Evolutionary conservation across 2,329 filamentous ascomycete genomes (phyloP).

Genomic region (Penicillium sp.): DNA sequence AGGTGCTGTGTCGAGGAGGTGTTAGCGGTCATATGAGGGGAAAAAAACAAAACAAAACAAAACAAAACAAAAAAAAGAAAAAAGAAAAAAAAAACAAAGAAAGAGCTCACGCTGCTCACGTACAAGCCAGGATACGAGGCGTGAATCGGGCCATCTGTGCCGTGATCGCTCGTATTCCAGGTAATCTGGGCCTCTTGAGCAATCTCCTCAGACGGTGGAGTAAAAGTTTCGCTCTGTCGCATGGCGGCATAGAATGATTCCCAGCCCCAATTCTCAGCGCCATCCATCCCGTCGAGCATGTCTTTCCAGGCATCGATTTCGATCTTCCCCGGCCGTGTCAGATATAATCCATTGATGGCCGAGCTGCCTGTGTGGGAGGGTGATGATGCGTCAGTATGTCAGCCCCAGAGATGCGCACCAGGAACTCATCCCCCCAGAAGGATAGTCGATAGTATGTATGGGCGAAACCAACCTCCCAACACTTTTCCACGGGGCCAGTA

Average conservation of each 20-base stretch:
- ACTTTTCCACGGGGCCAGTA: conserved; percentile 32
- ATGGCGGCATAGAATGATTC: conserved; percentile 31
- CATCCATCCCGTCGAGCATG: conserved; percentile 30
- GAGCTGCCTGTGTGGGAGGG: conserved; percentile 24
- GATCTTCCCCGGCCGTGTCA: conserved; percentile 29
- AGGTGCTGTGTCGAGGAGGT: conserved; percentile 21
- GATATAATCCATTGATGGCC: conserved; percentile 32
- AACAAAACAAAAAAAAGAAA: not conserved
- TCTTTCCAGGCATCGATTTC: conserved; percentile 31
- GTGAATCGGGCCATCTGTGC: conserved; percentile 22
- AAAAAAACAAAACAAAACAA: not conserved
- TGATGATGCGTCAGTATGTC: conserved; percentile 1
- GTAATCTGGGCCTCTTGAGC: conserved; percentile 19
- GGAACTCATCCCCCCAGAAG: too few species aligned
- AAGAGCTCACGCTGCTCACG: not conserved
- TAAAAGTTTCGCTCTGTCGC: conserved; percentile 27
- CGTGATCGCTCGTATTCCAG: conserved; percentile 20
- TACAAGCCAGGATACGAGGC: conserved; percentile 25
- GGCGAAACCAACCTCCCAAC: conserved; percentile 24
- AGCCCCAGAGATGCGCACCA: not conserved
- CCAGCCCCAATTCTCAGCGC: conserved; percentile 32
- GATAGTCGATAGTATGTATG: too few species aligned
- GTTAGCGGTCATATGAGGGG: not conserved
- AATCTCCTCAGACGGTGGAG: conserved; percentile 15
- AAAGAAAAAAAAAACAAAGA: not conserved